These are phyloP conservation scores for Populus deltoides DNA, from an alignment of 345 rosid species.

Conservation along the genomic window DNA sequence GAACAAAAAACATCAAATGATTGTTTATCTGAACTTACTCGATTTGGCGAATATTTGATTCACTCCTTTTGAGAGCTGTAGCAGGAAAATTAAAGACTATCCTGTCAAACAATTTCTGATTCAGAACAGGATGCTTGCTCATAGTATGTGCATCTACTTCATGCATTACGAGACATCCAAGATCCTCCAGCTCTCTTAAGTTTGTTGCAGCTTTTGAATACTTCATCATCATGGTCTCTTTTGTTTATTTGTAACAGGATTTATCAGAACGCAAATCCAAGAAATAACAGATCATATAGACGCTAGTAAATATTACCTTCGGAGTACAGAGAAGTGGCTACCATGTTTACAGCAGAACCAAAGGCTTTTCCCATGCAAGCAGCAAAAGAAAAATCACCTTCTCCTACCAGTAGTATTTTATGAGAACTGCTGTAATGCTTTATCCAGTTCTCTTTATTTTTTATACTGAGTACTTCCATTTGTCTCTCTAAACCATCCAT, in stretches of 20 bases:
- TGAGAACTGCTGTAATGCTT: constrained; percentile 37
- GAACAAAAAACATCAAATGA: neutral
- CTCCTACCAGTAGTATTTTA: constrained; percentile 48
- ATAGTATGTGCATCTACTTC: constrained; percentile 31
- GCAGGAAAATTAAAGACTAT: constrained; percentile 32
- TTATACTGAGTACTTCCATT: neutral
- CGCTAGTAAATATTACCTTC: neutral
- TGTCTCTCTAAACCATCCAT: neutral
- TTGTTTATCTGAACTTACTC: neutral
- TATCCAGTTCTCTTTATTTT: constrained; percentile 29
- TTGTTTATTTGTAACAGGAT: no score
- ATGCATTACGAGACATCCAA: constrained; percentile 31
- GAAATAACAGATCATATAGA: neutral
- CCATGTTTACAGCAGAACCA: constrained; percentile 45
- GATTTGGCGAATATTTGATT: constrained; percentile 24
- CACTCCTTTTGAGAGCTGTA: no score
- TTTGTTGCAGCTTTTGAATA: constrained; percentile 6
- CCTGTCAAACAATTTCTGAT: constrained; percentile 21
- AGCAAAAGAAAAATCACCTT: constrained; percentile 60
- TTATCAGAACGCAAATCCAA: no score
- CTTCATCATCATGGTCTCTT: neutral
- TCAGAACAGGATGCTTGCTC: constrained; percentile 12
- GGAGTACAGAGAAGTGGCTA: constrained; percentile 48
- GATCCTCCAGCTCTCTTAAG: constrained; percentile 17
- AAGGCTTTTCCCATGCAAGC: constrained; percentile 47